Base-by-base conservation (phyloP, 768 basidiomycete genomes). In the Lactarius vividus region DNA sequence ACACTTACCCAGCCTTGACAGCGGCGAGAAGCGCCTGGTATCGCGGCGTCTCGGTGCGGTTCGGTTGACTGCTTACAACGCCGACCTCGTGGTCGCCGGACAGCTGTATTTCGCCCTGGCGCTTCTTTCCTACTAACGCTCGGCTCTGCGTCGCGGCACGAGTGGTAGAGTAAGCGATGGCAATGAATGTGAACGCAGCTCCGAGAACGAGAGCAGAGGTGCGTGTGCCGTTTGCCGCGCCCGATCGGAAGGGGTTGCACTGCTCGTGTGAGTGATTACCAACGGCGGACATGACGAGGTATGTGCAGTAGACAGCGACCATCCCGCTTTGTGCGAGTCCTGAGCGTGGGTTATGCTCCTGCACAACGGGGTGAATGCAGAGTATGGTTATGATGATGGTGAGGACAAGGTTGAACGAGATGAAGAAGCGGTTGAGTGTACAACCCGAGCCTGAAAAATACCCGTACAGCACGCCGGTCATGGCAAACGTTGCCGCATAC, bases 281-380 rank as follows among this genome's bases (percentile, higher is more conserved):
- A 64, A 99, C 87, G 4, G 97, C 97, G 20, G 92, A 95, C 35
- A 93, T 90, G 71, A 93, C 86, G 66, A 99, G 88, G 75, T 99
- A 99, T 3, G 95, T 94, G 79, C 93, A 97, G 76, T 99, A 99
- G 2, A 88, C 92, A 4, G 92, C 92, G n/a, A 99, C 96, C 91
- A 98, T 96, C 55, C 91, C 88, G 8, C 94, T 88, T 74, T 98
- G 97, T 1, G 94, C 94, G 7, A 99, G 85, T 4, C 97, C 97
- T 10, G 94, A 96, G 60, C 92, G 90, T 13, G 96, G 92, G 73
- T 98, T 98, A 71, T 87, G 82, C 71, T 94, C 95, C 73, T 99
- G 97, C 5, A 98, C 85, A 7, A 83, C 79, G 9, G 94, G 96
- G 69, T 93, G 86, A 62, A 99, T 80, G 70, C 89, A 93, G 71